Evolutionary conservation across 106 monocot genomes (phyloP).

Genomic region (Platanthera guangdongensis): DNA sequence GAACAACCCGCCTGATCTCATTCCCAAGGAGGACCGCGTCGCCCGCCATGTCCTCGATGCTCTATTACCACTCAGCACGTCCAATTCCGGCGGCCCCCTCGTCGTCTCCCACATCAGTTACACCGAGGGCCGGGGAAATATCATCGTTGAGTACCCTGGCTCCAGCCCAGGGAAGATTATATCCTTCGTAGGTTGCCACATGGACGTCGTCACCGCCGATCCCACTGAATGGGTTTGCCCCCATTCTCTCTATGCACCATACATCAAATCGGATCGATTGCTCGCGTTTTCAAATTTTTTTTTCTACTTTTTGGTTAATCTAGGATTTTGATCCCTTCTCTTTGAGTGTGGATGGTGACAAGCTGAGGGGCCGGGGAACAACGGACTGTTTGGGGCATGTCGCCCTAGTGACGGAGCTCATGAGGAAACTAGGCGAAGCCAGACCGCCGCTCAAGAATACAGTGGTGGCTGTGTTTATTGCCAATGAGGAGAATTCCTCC

Average conservation of each 20-base stretch:
- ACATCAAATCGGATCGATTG: background rate
- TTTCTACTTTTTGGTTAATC: background rate
- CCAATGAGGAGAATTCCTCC: conserved; percentile 92
- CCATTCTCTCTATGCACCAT: background rate
- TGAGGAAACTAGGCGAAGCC: conserved; percentile 60
- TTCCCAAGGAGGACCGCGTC: conserved; percentile 78
- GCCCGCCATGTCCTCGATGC: conserved; percentile 85
- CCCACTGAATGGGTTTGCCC: conserved; percentile 59
- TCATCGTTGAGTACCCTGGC: conserved; percentile 94
- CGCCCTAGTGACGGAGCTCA: conserved; percentile 85
- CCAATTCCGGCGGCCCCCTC: conserved; percentile 67
- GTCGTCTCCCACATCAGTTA: conserved; percentile 57
- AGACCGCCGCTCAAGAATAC: conserved; percentile 61
- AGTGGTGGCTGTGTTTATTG: conserved; percentile 86
- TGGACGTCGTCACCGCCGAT: conserved; percentile 94
- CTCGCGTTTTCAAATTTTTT: background rate
- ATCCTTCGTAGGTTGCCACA: conserved; percentile 87
- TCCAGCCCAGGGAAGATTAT: conserved; percentile 28
- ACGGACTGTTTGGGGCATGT: conserved; percentile 96
- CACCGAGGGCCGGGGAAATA: conserved; percentile 59
- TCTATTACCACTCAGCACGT: conserved; percentile 55
- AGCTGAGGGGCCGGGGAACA: conserved; percentile 76
- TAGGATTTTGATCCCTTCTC: conserved; percentile 80
- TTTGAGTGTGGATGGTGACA: conserved; percentile 80
- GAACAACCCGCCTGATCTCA: conserved; percentile 90